Percentiles rank a stretch among this genome's conserved stretches.
Evolutionary conservation across 2,329 filamentous ascomycete species (phyloP).

Genomic region (Aspergillus sclerotialis): DNA sequence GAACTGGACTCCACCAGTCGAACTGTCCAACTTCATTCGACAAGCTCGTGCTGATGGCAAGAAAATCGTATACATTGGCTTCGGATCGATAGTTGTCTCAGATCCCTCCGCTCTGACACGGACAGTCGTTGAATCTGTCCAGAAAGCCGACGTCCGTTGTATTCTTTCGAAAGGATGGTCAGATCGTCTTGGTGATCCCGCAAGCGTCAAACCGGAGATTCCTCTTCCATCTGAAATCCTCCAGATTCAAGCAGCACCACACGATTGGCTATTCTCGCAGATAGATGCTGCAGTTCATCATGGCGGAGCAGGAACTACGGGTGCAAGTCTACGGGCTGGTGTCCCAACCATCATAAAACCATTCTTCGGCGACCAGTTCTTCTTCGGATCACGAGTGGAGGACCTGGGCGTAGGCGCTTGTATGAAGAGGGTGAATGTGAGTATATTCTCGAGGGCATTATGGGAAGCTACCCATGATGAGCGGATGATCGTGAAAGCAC

Average conservation of each 20-base stretch:
- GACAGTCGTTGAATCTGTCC: slow-evolving; percentile 86
- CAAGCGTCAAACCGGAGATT: slow-evolving; percentile 56
- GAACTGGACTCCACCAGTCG: slow-evolving; percentile 65
- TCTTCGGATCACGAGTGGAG: slow-evolving; percentile 84
- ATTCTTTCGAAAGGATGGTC: slow-evolving; percentile 97
- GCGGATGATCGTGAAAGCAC: slow-evolving; percentile 84
- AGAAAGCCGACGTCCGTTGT: slow-evolving; percentile 87
- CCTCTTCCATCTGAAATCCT: slow-evolving; percentile 72
- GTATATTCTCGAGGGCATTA: slow-evolving; percentile 72
- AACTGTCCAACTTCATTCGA: slow-evolving; percentile 74
- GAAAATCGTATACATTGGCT: slow-evolving; percentile 94
- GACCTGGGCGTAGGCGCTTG: slow-evolving; percentile 88
- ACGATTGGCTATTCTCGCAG: slow-evolving; percentile 93
- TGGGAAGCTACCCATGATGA: slow-evolving; percentile 89
- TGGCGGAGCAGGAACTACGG: slow-evolving; percentile 89
- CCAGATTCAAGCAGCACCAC: slow-evolving; percentile 82
- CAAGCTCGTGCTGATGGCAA: slow-evolving; percentile 73
- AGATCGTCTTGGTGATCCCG: slow-evolving; percentile 62
- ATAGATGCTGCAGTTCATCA: slow-evolving; percentile 94
- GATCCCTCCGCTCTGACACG: slow-evolving; percentile 83
- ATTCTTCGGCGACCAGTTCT: slow-evolving; percentile 97
- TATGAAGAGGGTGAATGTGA: slow-evolving; percentile 83
- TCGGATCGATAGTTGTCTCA: slow-evolving; percentile 90
- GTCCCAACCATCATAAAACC: slow-evolving; percentile 92
- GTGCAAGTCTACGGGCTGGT: slow-evolving; percentile 82